These are phyloP conservation scores for Macrophomina pseudophaseolina DNA, from an alignment of 2,329 filamentous ascomycete genomes.

Conservation along the genomic window DNA sequence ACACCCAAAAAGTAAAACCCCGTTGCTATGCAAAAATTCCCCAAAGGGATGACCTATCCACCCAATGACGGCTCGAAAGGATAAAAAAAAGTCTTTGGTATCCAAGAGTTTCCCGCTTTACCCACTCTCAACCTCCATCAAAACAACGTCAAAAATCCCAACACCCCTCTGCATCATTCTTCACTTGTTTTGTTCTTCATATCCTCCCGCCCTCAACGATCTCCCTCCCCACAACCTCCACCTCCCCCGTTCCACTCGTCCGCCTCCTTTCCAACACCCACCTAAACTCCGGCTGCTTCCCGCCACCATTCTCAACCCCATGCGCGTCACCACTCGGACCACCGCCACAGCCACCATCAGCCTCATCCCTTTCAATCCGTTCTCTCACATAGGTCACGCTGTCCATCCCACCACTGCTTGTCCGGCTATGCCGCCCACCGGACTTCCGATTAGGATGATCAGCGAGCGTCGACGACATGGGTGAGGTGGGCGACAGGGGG, in stretches of 20 bases:
- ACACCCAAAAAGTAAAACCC: not conserved
- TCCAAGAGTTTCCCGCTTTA: not conserved
- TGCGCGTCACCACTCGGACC: too few species aligned
- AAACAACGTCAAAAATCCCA: too few species aligned
- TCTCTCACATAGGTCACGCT: conserved; percentile 72
- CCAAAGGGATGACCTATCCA: conserved; percentile 5
- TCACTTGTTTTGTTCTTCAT: conserved; percentile 27
- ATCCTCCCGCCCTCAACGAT: conserved; percentile 63
- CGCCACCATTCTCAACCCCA: not conserved
- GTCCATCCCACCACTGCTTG: conserved; percentile 61
- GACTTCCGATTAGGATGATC: conserved; percentile 15
- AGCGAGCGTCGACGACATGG: not conserved
- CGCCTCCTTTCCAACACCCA: conserved; percentile 74
- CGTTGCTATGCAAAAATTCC: conserved; percentile 7
- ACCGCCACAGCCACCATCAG: too few species aligned
- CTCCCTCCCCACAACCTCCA: conserved; percentile 69
- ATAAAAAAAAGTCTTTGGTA: not conserved
- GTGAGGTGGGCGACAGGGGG: not conserved
- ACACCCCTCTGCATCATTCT: too few species aligned
- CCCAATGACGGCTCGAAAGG: not conserved
- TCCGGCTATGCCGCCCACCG: conserved; percentile 38
- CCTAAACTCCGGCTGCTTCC: not conserved
- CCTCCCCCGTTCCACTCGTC: conserved; percentile 67
- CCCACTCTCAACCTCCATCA: too few species aligned
- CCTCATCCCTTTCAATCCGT: conserved; percentile 4